Base-by-base conservation (phyloP, 257 asterid species). In the Henckelia pumila region DNA sequence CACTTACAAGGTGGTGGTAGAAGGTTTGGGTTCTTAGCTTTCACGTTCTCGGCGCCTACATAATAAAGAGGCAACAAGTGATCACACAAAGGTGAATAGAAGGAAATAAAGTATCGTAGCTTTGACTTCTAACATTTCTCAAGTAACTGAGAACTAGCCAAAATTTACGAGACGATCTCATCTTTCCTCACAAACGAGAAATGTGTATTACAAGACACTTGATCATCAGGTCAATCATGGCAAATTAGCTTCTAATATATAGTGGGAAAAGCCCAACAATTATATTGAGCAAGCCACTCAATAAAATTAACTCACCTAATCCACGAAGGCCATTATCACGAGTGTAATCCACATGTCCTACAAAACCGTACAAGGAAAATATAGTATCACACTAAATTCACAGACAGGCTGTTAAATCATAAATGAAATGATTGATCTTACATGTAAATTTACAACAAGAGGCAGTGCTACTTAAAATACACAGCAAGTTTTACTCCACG, bases 391-490 rank as follows among this genome's bases (percentile, higher is more conserved):
- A 65, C n/a, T 24, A 53, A 68, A 35, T 32, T 67, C 56, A 57
- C 50, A 66, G n/a, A 63, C 63, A 63, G 40, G 58, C 40, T 23
- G 9, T 59, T 8, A 52, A 29, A 59, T 29, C 16, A 50, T 8
- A 52, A 29, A 59, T 29, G 20, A 50, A 61, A 64, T 40, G 44
- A 30, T 56, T 29, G 58, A 61, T 70, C 77, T 60, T 64, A 64
- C 76, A 59, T 20, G 66, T 61, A 10, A 64, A 26, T 32, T 14
- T 64, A 33, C 61, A 64, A 64, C 30, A 17, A 13, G 59, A 35
- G 68, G 8, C 37, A 61, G 1, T 33, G 52, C 58, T 56, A 30
- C 64, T 35, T 14, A 49, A 37, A 40, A 30, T 53, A 64, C 52
- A 59, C 56, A 35, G 71, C 70, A 24, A 62, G 19, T 21, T 37